These are phyloP conservation scores for Phytophthora tubulina DNA, from an alignment of 352 stramenopile species.

Conservation along the genomic window DNA sequence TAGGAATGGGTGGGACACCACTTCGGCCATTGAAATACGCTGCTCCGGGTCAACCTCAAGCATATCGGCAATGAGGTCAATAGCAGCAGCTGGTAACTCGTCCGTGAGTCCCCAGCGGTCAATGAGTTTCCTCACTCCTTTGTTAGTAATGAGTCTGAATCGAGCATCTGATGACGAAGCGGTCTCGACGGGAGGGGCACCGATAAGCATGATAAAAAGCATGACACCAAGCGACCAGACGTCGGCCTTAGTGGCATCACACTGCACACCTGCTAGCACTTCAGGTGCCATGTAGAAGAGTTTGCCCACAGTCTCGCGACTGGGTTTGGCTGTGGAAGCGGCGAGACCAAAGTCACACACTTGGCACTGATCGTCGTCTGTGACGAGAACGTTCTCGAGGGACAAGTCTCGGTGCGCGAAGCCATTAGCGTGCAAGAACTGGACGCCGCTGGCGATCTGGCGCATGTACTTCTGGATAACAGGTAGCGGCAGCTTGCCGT, in stretches of 20 bases:
- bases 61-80: conserved; percentile 76
- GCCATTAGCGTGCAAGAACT: conserved; percentile 80
- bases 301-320: conserved; percentile 79
- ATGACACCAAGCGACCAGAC: conserved; percentile 90
- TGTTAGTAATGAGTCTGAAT: conserved; percentile 69
- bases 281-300: conserved; percentile 90
- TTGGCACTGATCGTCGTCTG: conserved; percentile 73
- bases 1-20: conserved; percentile 76
- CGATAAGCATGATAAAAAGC: conserved; percentile 87
- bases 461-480: conserved; percentile 64
- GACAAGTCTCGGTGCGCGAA: conserved; percentile 87
- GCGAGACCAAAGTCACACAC: conserved; percentile 87
- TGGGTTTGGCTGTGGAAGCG: conserved; percentile 51
- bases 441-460: conserved; percentile 76
- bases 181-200: conserved; percentile 70
- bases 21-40: conserved; percentile 67
- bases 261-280: conserved; percentile 68
- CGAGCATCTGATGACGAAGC: conserved; percentile 65
- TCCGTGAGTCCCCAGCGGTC: conserved; percentile 76
- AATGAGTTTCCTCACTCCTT: conserved; percentile 70
- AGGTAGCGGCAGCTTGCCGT: conserved; percentile 58
- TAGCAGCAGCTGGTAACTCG: conserved; percentile 54
- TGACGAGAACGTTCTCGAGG: conserved; percentile 88
- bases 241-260: conserved; percentile 82
- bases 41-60: conserved; percentile 64